Base-by-base conservation (phyloP, 2,329 filamentous ascomycete species). In the Lasiodiplodia citricola region DNA sequence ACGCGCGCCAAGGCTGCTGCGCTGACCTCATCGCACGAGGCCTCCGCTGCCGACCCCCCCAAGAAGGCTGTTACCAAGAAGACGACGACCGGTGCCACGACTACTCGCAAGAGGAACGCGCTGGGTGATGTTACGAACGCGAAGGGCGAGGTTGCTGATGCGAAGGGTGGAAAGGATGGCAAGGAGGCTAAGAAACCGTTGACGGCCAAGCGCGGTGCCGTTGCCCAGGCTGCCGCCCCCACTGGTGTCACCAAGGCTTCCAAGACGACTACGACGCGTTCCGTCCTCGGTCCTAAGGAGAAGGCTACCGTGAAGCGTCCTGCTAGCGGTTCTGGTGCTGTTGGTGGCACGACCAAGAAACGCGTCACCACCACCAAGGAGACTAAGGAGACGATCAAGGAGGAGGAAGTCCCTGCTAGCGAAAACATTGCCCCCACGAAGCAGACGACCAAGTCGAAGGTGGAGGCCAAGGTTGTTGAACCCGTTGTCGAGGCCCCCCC, bases 41-140 rank as follows among this genome's bases (percentile, higher is more conserved):
- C 74, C 69, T 72, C 75, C 55, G 74, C 75, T 74, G 90, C 91
- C 74, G 91, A 91, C 66, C 81, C 83, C 67, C 81, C 84, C 28
- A 89, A 84, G 79, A 85, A 85, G 80, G 73, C 82, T 60, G 75
- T 76, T 52, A 78, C 81, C 44, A 84, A 84, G 77, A 83, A 83
- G 74, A 78, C 81, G 5, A 77, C 77, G 63, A 73, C 76, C 52
- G 81, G 78, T 37, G 75, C 85, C 60, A 79, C 81, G 58, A 74
- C 73, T 70, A 78, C 85, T 70, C 87, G 91, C 77, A 96, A 92
- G 84, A 93, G 96, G 77, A 88, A 91, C 75, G 94, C 93, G 60
- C 87, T 99, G 47, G 94, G 92, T 69, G 96, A 99, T 84, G 92
- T 97, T 74, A 98, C 94, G 87, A 99, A 99, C 83, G 67, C 60